A percentile compares a stretch with the other conserved stretches of the same genome.
Evolutionary conservation across 2,329 filamentous ascomycete species (phyloP).

Genomic region (Alternaria sp.): DNA sequence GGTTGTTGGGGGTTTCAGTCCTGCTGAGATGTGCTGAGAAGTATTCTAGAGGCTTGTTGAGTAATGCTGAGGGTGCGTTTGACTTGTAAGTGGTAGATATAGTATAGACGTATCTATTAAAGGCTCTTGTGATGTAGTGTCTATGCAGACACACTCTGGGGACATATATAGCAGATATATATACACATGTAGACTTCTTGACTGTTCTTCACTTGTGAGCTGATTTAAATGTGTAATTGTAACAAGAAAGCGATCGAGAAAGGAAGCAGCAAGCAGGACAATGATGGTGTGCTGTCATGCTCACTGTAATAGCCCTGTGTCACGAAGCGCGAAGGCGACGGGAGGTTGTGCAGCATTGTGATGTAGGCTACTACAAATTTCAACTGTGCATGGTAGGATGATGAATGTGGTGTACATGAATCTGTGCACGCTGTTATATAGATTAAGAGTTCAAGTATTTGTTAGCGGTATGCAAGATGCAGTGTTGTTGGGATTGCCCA

Average conservation of each 20-base stretch:
- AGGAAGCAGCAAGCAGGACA: background rate
- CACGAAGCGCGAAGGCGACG: background rate
- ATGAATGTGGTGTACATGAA: background rate
- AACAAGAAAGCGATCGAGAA: background rate
- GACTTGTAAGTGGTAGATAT: background rate
- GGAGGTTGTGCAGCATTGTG: background rate
- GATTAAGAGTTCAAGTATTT: background rate
- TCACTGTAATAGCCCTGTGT: rapidly evolving
- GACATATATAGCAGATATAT: background rate
- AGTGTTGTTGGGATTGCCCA: background rate
- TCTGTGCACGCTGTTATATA: background rate
- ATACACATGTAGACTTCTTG: background rate
- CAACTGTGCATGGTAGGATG: background rate
- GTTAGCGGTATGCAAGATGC: background rate
- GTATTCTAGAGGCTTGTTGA: background rate
- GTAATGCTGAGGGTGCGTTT: background rate
- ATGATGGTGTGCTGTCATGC: background rate
- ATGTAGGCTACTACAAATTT: background rate
- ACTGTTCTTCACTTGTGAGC: background rate
- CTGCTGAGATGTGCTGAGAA: background rate
- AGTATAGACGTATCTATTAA: background rate
- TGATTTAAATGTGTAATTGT: background rate
- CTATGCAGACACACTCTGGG: background rate
- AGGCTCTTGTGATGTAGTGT: background rate
- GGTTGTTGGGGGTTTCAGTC: background rate